phyloP scores from a whole-genome alignment of 1,284 basidiomycete genomes.

The Rhizopogon hawkerae region DNA sequence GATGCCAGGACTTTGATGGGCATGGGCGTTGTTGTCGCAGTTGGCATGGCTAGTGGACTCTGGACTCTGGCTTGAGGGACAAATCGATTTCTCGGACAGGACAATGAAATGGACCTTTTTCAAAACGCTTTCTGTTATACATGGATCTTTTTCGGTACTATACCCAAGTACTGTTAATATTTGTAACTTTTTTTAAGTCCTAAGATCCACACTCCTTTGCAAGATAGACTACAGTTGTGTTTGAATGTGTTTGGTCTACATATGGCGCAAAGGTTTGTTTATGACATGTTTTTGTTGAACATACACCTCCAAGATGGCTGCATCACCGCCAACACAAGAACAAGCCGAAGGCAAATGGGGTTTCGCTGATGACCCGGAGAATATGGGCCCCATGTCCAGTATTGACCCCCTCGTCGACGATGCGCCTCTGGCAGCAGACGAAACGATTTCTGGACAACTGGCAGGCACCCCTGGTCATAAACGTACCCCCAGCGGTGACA shows the following conservation, averaged over 20 bases:
- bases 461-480: constrained; percentile 40
- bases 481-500: constrained; percentile 42
- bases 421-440: constrained; percentile 19
- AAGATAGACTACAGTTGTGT: not conserved
- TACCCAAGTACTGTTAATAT: constrained; percentile 5
- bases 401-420: constrained; percentile 22
- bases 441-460: constrained; percentile 33
- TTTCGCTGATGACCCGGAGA: constrained; percentile 45
- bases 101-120: not conserved
- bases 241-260: not conserved
- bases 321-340: constrained; percentile 34
- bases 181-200: not conserved
- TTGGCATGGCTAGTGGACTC: constrained; percentile 35
- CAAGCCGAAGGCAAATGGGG: constrained; percentile 44
- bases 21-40: constrained; percentile 31
- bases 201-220: not conserved
- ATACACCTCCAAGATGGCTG: constrained; percentile 36
- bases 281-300: constrained; percentile 4
- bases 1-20: constrained; percentile 35
- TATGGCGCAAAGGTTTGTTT: not conserved
- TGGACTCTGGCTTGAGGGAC: constrained; percentile 35
- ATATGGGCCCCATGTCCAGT: constrained; percentile 35
- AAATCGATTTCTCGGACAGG: too few species aligned
- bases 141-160: not conserved
- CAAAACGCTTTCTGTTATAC: not conserved